A percentile compares a stretch with the other conserved stretches of the same genome.
phyloP scores from a whole-genome alignment of 148 eudicot genomes.

The Cornus controversa region DNA sequence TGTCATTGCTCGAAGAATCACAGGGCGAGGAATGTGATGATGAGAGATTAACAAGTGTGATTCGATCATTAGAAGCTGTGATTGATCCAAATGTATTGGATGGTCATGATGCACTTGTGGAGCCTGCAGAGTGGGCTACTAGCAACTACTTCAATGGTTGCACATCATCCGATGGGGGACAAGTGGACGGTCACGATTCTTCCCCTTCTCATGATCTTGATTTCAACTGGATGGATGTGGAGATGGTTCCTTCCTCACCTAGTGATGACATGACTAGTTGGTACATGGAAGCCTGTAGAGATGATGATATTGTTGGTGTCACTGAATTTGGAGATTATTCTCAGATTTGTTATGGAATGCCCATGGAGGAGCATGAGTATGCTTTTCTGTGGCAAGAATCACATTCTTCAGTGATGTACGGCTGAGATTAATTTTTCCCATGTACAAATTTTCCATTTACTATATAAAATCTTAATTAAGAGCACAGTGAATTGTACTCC shows the following conservation, averaged over 20 bases:
- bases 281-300: conserved; percentile 15
- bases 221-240: conserved; percentile 36
- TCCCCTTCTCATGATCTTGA: conserved; percentile 4
- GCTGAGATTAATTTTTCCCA: background rate
- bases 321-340: conserved; percentile 22
- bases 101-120: background rate
- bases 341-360: conserved; percentile 11
- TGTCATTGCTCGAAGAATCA: conserved; percentile 32
- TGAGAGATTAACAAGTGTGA: conserved; percentile 31
- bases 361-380: conserved; percentile 22
- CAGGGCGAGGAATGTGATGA: conserved; percentile 22
- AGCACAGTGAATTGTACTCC: too few species aligned
- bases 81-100: conserved; percentile 7
- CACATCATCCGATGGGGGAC: background rate
- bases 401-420: background rate
- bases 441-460: background rate
- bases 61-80: conserved; percentile 34
- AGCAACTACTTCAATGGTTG: background rate
- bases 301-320: conserved; percentile 10
- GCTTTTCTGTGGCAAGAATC: conserved; percentile 28
- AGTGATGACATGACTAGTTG: conserved; percentile 8
- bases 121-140: conserved; percentile 8
- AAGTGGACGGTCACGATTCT: conserved; percentile 1
- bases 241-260: conserved; percentile 17
- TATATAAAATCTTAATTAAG: too few species aligned